Base-by-base conservation (phyloP, 352 stramenopile species). In the Globisporangium ultimum region DNA sequence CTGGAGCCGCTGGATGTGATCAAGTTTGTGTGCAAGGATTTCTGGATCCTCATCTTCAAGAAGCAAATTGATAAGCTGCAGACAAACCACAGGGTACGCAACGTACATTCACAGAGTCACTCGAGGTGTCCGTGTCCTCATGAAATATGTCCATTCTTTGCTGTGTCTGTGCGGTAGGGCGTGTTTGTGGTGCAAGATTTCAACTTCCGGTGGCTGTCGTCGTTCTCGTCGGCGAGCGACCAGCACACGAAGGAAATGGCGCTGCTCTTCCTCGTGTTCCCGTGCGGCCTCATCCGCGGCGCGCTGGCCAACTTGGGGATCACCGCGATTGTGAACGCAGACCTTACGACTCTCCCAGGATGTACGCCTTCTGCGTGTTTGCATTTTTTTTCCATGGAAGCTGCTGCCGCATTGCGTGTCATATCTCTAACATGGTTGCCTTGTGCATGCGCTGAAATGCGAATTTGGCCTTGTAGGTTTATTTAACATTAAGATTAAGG, bases 41-140 rank as follows among this genome's bases (percentile, higher is more conserved):
- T 99, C 59, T 99, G 96, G 96, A 97, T 93, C 63, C 76, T 97
- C 53, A 92, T 98, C 49, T 99, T 98, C 70, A 92, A 97, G 58
- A 99, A 98, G 69, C 92, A 98, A 74, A 98, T 99, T 71, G 95
- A 98, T 72, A 98, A 98, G 78, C 74, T 99, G 36, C 95, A 98
- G 81, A 98, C 96, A 21, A 99, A 99, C 76, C 95, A 99, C 72
- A 74, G 94, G 20, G 93, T 96, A 55, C 68, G 91, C 10, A 87
- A 32, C n/a, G 21, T 28, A 24, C 18, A 17, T 14, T 43, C 17
- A 17, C 18, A 43, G 24, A 53, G 2, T 21, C 45, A n/a, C 14
- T 32, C 49, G 15, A 4, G n/a, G 28, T 41, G 13, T 20, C 18
- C 10, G 2, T 65, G 2, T 40, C 2, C 13, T 12, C 10, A 28